Percentiles rank a stretch among this genome's conserved stretches.
Conservation (phyloP, 164 flowering plant species). For the Nymphaea thermarum region DNA sequence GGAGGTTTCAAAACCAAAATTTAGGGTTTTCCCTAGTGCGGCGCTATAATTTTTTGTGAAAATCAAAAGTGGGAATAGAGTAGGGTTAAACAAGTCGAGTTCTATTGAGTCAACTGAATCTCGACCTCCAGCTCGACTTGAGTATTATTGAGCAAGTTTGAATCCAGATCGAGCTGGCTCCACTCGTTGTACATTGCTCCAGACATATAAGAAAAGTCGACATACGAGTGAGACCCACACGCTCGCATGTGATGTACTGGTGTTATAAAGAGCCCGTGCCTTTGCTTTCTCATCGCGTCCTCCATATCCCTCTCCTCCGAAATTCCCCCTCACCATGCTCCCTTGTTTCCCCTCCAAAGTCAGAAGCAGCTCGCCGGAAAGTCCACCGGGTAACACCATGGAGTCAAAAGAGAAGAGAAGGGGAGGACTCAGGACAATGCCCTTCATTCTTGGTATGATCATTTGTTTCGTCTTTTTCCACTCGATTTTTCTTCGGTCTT, state of each 20-base stretch:
- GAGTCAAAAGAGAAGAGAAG: constrained; percentile 14
- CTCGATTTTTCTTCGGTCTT: not conserved
- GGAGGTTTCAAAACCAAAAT: no score
- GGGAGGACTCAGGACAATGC: constrained; percentile 59
- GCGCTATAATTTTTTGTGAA: no score
- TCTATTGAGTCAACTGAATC: not conserved
- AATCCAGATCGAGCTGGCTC: not conserved
- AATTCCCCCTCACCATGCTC: not conserved
- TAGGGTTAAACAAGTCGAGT: no score
- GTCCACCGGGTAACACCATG: constrained; percentile 1
- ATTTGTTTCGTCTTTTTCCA: not conserved
- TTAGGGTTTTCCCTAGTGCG: no score
- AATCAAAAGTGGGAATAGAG: no score
- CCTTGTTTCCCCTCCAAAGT: not conserved
- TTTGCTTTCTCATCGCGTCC: not conserved
- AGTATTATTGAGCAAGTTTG: no score
- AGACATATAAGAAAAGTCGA: no score
- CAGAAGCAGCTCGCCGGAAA: not conserved
- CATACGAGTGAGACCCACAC: not conserved
- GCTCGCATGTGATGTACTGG: not conserved
- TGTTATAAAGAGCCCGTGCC: not conserved
- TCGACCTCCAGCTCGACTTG: not conserved
- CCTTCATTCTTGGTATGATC: constrained; percentile 47
- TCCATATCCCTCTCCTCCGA: not conserved
- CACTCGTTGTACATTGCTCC: not conserved